Evolutionary conservation across 2,329 filamentous ascomycete genomes (phyloP), one percentile per base, ranked within the genome.

Genomic region (Pezicula neosporulosa): DNA sequence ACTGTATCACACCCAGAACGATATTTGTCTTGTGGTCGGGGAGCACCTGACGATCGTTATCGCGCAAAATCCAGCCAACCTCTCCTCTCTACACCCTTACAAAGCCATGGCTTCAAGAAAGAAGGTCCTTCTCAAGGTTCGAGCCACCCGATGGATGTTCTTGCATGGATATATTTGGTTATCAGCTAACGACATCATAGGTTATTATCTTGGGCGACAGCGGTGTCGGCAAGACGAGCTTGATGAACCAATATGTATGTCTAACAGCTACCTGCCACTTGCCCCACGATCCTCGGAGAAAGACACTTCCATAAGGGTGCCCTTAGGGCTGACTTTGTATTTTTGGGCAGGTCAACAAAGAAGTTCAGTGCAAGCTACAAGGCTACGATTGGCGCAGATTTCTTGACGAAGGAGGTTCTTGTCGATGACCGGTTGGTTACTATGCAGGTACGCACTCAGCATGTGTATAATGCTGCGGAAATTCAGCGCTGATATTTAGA

Each of bases 231-330:
- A 99, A 99, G 82, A 99, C 94, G 56, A 97, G 91, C 74, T 85
- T 99, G 83, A 99, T 99, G 94, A 99, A 99, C 77, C 94, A 99
- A 97, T 99, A 97, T 89, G 94, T 97, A 85, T 72, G 89, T 64
- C 51, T 44, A 51, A 57, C 42, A 44, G 13, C 16, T 9, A 16
- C 10, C n/a, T 21, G 15, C 19, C 15, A 16, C 37, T 39, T 9
- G 4, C 15, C 35, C 16, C n/a, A 15, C 37, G 9, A 39, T 39
- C 10, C 19, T 21, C 15, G n/a, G 7, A 21, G n/a, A 21, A 9
- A 28, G 13, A 1, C 24, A 44, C 24, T 4, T 21, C n/a, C 33
- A 13, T 19, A 45, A 9, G 45, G 2, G 15, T 15, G 4, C 35
- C 27, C 4, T 19, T 44, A 13, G 13, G 42, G 45, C 58, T 63